Evolutionary conservation across 768 basidiomycete species (phyloP).

Genomic region (Amanita subjunquillea): DNA sequence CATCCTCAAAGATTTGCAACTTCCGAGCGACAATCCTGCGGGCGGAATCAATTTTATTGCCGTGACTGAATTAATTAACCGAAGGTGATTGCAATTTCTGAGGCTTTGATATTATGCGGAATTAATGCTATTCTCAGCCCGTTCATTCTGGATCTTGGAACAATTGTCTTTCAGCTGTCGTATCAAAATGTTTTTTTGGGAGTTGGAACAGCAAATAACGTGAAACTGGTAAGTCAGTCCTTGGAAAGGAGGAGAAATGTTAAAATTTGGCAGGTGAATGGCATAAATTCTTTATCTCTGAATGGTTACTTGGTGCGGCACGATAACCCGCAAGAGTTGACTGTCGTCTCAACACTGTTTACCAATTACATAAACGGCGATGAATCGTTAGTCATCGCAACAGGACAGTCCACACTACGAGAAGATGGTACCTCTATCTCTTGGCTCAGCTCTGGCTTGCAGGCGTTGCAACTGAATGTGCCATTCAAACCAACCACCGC

Average conservation of each 20-base stretch:
- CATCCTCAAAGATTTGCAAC: conserved; percentile 42
- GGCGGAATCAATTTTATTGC: conserved; percentile 62
- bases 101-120: background rate
- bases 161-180: conserved; percentile 48
- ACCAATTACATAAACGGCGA: conserved; percentile 64
- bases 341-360: conserved; percentile 49
- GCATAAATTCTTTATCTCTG: conserved; percentile 48
- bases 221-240: conserved; percentile 35
- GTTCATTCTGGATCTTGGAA: conserved; percentile 61
- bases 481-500: conserved; percentile 42
- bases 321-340: conserved; percentile 31
- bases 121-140: conserved; percentile 28
- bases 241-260: background rate
- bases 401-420: conserved; percentile 49
- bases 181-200: conserved; percentile 52
- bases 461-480: conserved; percentile 46
- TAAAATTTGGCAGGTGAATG: conserved; percentile 28
- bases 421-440: conserved; percentile 44
- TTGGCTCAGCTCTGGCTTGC: conserved; percentile 57
- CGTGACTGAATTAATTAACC: conserved; percentile 43
- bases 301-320: conserved; percentile 47
- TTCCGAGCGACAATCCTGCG: conserved; percentile 55
- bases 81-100: conserved; percentile 28
- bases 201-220: conserved; percentile 39
- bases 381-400: conserved; percentile 45